Conservation (phyloP, 2,329 filamentous ascomycete genomes). For the Epichloe sp. region DNA sequence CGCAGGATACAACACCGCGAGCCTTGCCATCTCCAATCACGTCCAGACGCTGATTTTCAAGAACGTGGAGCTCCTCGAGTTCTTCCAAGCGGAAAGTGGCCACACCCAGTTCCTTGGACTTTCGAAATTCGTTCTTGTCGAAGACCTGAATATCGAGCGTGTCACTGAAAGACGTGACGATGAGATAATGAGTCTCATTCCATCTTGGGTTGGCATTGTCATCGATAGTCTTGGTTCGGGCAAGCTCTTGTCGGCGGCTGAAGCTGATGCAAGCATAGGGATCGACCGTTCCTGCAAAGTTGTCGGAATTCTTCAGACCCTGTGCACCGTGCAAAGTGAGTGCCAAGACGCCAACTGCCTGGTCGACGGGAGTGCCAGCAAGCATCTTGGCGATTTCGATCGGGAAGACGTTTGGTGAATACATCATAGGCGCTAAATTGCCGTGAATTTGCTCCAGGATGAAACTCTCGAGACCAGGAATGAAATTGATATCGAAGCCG, state of each 20-base stretch:
- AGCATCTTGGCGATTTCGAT: slow-evolving; percentile 98
- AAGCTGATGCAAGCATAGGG: slow-evolving; percentile 79
- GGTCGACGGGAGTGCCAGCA: slow-evolving; percentile 82
- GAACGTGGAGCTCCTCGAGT: slow-evolving; percentile 60
- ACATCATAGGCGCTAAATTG: slow-evolving; percentile 94
- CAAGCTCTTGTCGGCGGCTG: slow-evolving; percentile 69
- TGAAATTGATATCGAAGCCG: slow-evolving; percentile 98
- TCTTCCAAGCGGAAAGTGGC: slow-evolving; percentile 78
- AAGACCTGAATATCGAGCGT: slow-evolving; percentile 72
- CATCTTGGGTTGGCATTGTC: slow-evolving; percentile 81
- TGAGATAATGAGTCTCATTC: slow-evolving; percentile 95
- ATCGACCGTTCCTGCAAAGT: slow-evolving; percentile 82
- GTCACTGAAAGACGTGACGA: slow-evolving; percentile 84
- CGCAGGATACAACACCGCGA: slow-evolving; percentile 65
- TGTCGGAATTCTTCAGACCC: slow-evolving; percentile 89
- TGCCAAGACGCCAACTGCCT: slow-evolving; percentile 87
- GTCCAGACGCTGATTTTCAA: slow-evolving; percentile 77
- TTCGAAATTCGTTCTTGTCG: slow-evolving; percentile 91
- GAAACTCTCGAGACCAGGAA: slow-evolving; percentile 84
- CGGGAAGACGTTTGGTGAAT: slow-evolving; percentile 91
- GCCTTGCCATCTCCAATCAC: slow-evolving; percentile 73
- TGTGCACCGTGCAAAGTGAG: slow-evolving; percentile 84
- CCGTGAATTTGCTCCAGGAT: slow-evolving; percentile 95
- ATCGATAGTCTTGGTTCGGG: slow-evolving; percentile 74
- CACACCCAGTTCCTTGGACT: slow-evolving; percentile 86